Base-by-base conservation (phyloP, 495 filamentous ascomycete genomes). In the Penicillium manginii region DNA sequence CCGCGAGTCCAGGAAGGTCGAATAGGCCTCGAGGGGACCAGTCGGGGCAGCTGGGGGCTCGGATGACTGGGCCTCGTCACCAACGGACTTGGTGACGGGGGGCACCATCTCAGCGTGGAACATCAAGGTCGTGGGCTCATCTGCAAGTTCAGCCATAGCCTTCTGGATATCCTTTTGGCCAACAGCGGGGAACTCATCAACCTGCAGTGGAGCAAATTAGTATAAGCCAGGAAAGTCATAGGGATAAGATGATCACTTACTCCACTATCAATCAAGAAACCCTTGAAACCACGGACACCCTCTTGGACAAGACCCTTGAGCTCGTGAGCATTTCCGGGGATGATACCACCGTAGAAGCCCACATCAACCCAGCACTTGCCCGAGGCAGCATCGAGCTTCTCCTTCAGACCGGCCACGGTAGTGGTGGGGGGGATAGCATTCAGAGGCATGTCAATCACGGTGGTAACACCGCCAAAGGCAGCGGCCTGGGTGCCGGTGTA, bases 71-170 rank as follows among this genome's bases (percentile, higher is more conserved):
- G 89, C 88, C 15, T 84, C 84, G 68, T 96, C 91, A 43, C 91
- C 90, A 11, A 92, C 89, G 0, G 91, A 92, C 59, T 85, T 85
- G 43, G 90, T 77, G 58, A 92, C 89, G 3, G 93, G 92, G 2
- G 94, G 94, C 19, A 96, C 86, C 92, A 97, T 97, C 75, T 98
- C 94, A 18, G 94, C 94, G 66, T 98, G 94, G 76, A 98, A 98
- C 93, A 98, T 97, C 43, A 98, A 79, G 0, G 91, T 93, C 15
- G 94, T 98, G 45, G 90, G 82, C 37, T 83, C 76, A 63, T 90
- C 86, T 39, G 87, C 87, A 51, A 98, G 81, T 46, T 88, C 90
- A 8, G 73, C 81, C 86, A 98, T 91, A 43, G 87, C 93, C 45
- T 86, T 82, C 0, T 84, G 79, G 60, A 98, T 88, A 71, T 98